Conservation (phyloP, 2,329 filamentous ascomycete species). For the Rhexocercosporidium sp. region DNA sequence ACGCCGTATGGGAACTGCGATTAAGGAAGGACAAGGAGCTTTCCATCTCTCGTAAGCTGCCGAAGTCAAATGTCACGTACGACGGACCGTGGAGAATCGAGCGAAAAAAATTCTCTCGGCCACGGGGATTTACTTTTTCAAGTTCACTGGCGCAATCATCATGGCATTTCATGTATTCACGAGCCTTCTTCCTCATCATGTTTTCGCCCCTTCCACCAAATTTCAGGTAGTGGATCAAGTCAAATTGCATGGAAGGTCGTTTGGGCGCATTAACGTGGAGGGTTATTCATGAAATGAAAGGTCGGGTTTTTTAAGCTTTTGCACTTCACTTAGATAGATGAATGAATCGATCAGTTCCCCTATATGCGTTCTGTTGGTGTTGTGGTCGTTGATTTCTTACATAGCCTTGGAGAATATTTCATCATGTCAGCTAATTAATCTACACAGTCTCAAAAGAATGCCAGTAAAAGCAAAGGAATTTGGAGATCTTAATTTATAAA, state of each 20-base stretch:
- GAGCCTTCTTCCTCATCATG: constrained; percentile 29
- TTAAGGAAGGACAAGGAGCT: constrained; percentile 94
- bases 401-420: background rate
- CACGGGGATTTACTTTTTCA: constrained; percentile 26
- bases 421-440: background rate
- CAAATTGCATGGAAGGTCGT: constrained; percentile 45
- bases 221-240: constrained; percentile 29
- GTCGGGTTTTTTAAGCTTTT: constrained; percentile 31
- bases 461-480: no score
- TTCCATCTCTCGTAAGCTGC: constrained; percentile 83
- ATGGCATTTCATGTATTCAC: constrained; percentile 39
- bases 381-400: background rate
- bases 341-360: constrained; percentile 7
- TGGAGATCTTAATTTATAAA: no score
- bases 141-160: constrained; percentile 31
- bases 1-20: constrained; percentile 81
- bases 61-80: constrained; percentile 15
- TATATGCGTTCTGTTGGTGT: background rate
- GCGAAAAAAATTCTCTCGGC: constrained; percentile 5
- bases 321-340: constrained; percentile 17
- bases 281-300: constrained; percentile 26
- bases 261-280: constrained; percentile 40
- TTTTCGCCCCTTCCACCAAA: constrained; percentile 13
- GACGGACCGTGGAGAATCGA: background rate
- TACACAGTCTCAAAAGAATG: no score